Evolutionary conservation across 2,329 filamentous ascomycete genomes (phyloP).

Genomic region (Graphiopsis chlorocephala): DNA sequence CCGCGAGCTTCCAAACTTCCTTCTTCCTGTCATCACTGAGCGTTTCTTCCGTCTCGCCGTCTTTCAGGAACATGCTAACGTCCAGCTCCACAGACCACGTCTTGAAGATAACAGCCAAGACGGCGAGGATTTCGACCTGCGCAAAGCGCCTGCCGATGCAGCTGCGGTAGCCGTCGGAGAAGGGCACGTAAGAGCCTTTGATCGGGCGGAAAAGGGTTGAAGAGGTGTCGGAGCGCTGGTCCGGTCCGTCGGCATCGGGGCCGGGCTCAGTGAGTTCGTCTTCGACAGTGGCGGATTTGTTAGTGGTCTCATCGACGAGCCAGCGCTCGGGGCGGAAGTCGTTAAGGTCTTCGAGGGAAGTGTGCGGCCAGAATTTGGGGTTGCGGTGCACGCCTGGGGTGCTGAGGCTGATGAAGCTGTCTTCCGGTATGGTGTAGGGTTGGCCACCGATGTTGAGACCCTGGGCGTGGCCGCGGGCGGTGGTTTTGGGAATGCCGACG

Average conservation of each 20-base stretch:
- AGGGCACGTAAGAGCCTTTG: constrained; percentile 55
- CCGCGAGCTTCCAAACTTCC: constrained; percentile 61
- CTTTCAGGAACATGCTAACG: constrained; percentile 49
- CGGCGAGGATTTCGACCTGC: constrained; percentile 56
- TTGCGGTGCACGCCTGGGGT: constrained; percentile 62
- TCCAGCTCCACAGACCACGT: constrained; percentile 68
- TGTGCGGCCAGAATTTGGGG: constrained; percentile 67
- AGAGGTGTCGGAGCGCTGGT: constrained; percentile 58
- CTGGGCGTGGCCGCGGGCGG: constrained; percentile 48
- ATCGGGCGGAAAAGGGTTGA: constrained; percentile 58
- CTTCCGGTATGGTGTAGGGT: constrained; percentile 57
- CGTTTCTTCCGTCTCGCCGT: constrained; percentile 41
- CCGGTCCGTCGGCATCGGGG: constrained; percentile 52
- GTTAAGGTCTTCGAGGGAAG: constrained; percentile 55
- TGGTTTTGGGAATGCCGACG: constrained; percentile 67
- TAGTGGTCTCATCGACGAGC: constrained; percentile 46
- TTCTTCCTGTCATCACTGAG: constrained; percentile 49
- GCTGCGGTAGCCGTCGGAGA: constrained; percentile 54
- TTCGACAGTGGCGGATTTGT: constrained; percentile 28
- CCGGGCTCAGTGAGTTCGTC: constrained; percentile 36
- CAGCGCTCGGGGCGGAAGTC: constrained; percentile 72
- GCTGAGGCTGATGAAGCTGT: constrained; percentile 55
- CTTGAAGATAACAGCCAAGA: constrained; percentile 52
- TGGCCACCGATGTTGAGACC: constrained; percentile 58
- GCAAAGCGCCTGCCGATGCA: constrained; percentile 57